phyloP scores from a whole-genome alignment of 169 alveolate genomes.

The Perkinsus marinus region DNA sequence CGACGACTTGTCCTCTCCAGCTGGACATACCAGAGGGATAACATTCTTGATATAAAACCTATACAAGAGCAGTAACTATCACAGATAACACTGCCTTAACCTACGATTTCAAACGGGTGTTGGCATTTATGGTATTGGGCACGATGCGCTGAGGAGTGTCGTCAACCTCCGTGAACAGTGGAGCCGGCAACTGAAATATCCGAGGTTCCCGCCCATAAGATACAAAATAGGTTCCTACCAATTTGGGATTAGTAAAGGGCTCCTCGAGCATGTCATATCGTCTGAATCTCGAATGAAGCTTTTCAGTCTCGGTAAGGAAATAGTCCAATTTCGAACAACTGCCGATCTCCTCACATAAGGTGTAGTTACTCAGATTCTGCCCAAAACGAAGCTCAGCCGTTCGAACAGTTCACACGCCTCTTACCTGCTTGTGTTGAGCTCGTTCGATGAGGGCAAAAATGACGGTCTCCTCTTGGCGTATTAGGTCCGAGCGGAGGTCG shows the following conservation, averaged over 20 bases:
- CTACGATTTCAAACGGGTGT: not conserved
- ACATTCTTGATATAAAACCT: not conserved
- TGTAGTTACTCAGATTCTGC: not conserved
- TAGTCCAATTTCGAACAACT: not conserved
- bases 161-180: not conserved
- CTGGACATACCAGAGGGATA: not conserved
- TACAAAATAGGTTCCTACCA: not conserved
- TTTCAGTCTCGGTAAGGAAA: slow-evolving; percentile 1
- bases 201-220: not conserved
- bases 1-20: not conserved
- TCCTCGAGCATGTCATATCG: not conserved
- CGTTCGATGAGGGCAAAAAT: not conserved
- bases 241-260: not conserved
- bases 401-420: not conserved
- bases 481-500: not conserved
- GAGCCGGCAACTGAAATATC: not conserved
- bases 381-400: not conserved
- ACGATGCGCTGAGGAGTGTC: not conserved
- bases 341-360: not conserved
- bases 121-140: not conserved
- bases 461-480: slow-evolving; percentile 2
- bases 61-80: not conserved
- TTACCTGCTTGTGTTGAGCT: not conserved
- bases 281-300: not conserved
- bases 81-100: not conserved